These are phyloP conservation scores for Chlorella sp. DNA, from an alignment of 139 green algal species.

Conservation along the genomic window DNA sequence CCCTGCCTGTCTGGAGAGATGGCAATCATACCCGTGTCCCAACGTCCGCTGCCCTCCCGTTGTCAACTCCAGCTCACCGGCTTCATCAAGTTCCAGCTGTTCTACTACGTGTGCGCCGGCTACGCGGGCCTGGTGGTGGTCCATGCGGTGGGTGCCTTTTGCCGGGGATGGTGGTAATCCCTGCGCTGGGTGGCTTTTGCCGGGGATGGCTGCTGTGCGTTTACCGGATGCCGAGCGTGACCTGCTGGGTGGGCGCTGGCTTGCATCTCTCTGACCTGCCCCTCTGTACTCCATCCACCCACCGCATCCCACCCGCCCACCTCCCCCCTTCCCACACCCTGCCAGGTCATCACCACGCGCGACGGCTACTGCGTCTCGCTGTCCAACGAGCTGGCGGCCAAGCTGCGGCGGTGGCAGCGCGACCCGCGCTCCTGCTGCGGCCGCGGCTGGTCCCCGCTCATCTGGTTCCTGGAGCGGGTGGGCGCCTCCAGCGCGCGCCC, in stretches of 20 bases:
- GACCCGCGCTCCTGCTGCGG: constrained; percentile 22
- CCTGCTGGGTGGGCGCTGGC: too few species aligned
- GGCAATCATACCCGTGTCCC: neutral
- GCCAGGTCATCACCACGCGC: constrained; percentile 39
- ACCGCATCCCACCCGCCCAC: too few species aligned
- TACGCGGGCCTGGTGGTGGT: constrained; percentile 50
- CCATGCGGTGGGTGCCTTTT: constrained; percentile 1
- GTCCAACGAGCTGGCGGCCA: constrained; percentile 38
- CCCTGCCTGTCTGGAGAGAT: neutral
- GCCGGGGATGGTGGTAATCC: too few species aligned
- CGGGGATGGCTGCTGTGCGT: too few species aligned
- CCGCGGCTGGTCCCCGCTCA: constrained; percentile 24
- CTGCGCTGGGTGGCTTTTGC: too few species aligned
- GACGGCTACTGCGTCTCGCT: constrained; percentile 50
- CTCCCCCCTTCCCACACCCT: too few species aligned
- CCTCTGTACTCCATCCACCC: too few species aligned
- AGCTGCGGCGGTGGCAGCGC: constrained; percentile 11
- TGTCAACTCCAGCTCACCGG: constrained; percentile 7
- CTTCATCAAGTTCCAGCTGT: constrained; percentile 37
- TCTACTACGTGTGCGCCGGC: constrained; percentile 34
- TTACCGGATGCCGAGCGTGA: too few species aligned
- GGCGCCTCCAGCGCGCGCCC: constrained; percentile 47
- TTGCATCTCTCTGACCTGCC: too few species aligned
- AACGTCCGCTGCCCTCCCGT: neutral
- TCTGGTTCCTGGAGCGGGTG: constrained; percentile 44